Evolutionary conservation across 352 stramenopile species (phyloP), one percentile per base, ranked within the genome.

Genomic region (Elongisporangium anandrum): DNA sequence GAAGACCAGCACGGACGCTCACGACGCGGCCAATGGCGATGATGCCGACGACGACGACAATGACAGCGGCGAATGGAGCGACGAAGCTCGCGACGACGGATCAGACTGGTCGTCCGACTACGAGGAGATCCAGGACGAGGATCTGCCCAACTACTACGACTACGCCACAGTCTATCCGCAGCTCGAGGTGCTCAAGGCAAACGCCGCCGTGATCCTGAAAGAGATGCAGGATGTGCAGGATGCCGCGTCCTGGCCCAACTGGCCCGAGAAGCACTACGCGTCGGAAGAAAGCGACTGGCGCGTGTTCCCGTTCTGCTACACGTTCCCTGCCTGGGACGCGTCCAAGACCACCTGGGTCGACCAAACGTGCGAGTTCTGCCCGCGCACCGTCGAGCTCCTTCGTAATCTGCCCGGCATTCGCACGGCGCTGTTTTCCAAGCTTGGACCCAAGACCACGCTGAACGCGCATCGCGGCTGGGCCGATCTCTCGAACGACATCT

Each of bases 301-400:
- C 45, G 87, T 97, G 48, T 96, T 96, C 58, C 89, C 89, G 17
- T 94, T 97, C 52, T 91, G 88, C 66, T 94, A 97, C 65, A 96
- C 87, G 8, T 97, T 97, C 59, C 89, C 89, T 12, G 88, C 89
- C 8, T 93, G 81, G 59, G 89, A 96, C 50, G 79, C 73, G 15
- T 80, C 72, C 49, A 94, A 94, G 61, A 92, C 80, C 21, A 80
- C 75, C 38, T 97, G 89, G 89, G 86, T 97, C 10, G 54, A 74
- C 2, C 65, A 72, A 15, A 96, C 88, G 20, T 92, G 80, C 54
- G 69, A 60, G 12, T 66, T 90, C 65, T 97, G 89, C 61, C 88
- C 87, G 9, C 71, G 76, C n/a, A 97, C 89, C 0, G 75, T 88
- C 3, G 83, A 72, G 56, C 49, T 96, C 4, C 68, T 97, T 1